phyloP scores from a whole-genome alignment of 1,139 yeast species.

The Trichomonascaceae sp. region DNA sequence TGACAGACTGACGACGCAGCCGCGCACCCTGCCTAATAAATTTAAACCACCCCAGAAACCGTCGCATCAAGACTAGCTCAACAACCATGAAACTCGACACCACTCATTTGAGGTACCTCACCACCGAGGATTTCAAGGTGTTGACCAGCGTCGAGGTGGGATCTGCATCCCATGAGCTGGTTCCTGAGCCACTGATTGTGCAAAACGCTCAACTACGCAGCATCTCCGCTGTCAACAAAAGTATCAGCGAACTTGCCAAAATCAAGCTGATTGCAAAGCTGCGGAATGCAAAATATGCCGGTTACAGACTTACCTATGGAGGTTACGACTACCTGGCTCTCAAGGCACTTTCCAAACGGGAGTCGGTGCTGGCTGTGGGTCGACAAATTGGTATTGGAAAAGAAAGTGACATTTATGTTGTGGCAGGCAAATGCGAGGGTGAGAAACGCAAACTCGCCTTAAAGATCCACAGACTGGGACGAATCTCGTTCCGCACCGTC shows the following conservation, averaged over 20 bases:
- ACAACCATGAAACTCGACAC: slow-evolving; percentile 96
- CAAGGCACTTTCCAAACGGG: slow-evolving; percentile 60
- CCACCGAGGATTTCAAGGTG: slow-evolving; percentile 81
- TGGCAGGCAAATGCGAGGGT: slow-evolving; percentile 37
- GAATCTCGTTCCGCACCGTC: slow-evolving; percentile 85
- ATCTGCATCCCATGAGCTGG: slow-evolving; percentile 85
- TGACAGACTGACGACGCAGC: too few species aligned
- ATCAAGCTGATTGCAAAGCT: slow-evolving; percentile 61
- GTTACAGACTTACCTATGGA: slow-evolving; percentile 73
- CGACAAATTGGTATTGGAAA: slow-evolving; percentile 92
- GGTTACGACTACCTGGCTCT: slow-evolving; percentile 91
- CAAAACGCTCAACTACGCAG: slow-evolving; percentile 69
- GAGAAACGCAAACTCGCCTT: slow-evolving; percentile 56
- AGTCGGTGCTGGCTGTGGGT: slow-evolving; percentile 67
- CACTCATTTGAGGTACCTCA: slow-evolving; percentile 82
- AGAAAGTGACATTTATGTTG: slow-evolving; percentile 91
- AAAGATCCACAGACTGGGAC: slow-evolving; percentile 85
- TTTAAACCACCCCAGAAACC: too few species aligned
- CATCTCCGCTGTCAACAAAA: slow-evolving; percentile 61
- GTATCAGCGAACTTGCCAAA: slow-evolving; percentile 80
- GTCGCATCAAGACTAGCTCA: too few species aligned
- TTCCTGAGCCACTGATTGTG: slow-evolving; percentile 76
- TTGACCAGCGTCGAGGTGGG: slow-evolving; percentile 83
- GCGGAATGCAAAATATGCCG: slow-evolving; percentile 75
- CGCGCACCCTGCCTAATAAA: too few species aligned